Evolutionary conservation across 192 early-diverging fungal species (phyloP), one percentile per base, ranked within the genome.

Genomic region (Coemansia sp.): DNA sequence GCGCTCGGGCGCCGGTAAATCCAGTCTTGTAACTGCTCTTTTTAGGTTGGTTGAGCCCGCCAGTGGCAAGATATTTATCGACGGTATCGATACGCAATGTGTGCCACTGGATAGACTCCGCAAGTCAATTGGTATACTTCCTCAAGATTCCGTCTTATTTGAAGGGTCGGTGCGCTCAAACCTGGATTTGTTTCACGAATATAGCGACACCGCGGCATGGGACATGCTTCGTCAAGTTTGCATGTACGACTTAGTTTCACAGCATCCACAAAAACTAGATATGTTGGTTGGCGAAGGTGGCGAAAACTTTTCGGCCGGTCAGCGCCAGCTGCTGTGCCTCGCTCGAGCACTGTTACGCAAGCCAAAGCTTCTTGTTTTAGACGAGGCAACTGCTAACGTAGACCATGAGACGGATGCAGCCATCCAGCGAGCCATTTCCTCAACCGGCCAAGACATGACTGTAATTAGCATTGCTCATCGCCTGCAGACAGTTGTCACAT

Each of bases 1-100:
- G 22, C 82, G 94, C 5, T 93, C 93, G 4, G 93, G 93, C 7
- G 90, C 91, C 20, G 89, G 90, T 5, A 92, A 91, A 42, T 82
- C 79, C 5, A 87, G 83, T 62, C 77, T 92, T 57, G 74, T 93
- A 6, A 69, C 76, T 0, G 78, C 88, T 0, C 71, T 93, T 17
- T 93, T 94, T 69, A 84, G 93, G 14, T 64, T 93, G 23, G 84
- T 82, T n/a, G 89, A 91, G 69, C 88, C 87, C 1, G 51, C 81
- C 6, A 15, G 61, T 40, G 78, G 83, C 4, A 83, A 66, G 19
- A 83, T 94, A 37, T 52, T 56, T 38, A 86, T 93, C 53, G 93
- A 93, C 62, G 87, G 85, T 11, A 63, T 91, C 22, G 74, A 83
- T 40, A 91, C 87, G 20, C 76, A 82, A 8, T 60, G 66, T 7